Percentiles rank a stretch among this genome's conserved stretches.
phyloP scores from a whole-genome alignment of 1,139 yeast species.

The Yamadazyma spencermartinsiae region DNA sequence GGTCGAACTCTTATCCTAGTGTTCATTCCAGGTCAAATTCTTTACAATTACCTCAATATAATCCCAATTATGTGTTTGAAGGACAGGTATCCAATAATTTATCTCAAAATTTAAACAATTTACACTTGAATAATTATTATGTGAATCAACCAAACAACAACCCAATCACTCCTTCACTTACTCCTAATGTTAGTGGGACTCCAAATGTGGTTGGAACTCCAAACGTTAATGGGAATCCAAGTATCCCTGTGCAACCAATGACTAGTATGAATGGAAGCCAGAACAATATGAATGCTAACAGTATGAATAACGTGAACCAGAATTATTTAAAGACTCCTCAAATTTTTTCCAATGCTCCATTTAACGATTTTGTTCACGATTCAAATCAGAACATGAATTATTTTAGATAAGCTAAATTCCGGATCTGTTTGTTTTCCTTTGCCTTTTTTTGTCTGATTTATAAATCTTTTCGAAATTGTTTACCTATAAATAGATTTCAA shows the following conservation, averaged over 20 bases:
- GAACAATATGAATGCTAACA: constrained; percentile 9
- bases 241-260: no score
- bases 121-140: constrained; percentile 10
- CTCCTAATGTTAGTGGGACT: no score
- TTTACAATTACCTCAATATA: constrained; percentile 9
- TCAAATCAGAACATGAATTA: constrained; percentile 15
- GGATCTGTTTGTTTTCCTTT: not conserved
- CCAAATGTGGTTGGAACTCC: no score
- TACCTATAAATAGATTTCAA: constrained; percentile 7
- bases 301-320: constrained; percentile 8
- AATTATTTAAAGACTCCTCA: constrained; percentile 18
- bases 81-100: constrained; percentile 10
- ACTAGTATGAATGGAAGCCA: constrained; percentile 1
- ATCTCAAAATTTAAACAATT: constrained; percentile 12
- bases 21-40: constrained; percentile 18
- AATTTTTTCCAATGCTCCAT: constrained; percentile 22
- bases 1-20: constrained; percentile 17
- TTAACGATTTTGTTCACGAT: constrained; percentile 17
- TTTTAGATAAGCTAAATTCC: constrained; percentile 9
- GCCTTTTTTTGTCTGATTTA: constrained; percentile 1
- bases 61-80: constrained; percentile 12
- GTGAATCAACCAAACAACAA: not conserved
- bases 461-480: constrained; percentile 3
- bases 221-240: no score
- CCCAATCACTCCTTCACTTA: no score